Percentiles rank a stretch among this genome's conserved stretches.
Evolutionary conservation across 176 grass and related monocot species (phyloP).

Genomic region (Zea mays): Zm-B73-REFERENCE-NAM-5.0 NC_050098.1:175077501-175078000

Average conservation of each 20-base stretch:
- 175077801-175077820: constrained; percentile 7
- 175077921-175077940: background rate
- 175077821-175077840: constrained; percentile 18
- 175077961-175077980: background rate
- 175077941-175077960: background rate
- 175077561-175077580: constrained; percentile 98
- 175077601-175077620: background rate
- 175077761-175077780: constrained; percentile 13
- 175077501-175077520: background rate
- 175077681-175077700: constrained; percentile 98
- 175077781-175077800: background rate
- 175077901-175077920: constrained; percentile 5
- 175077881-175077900: constrained; percentile 6
- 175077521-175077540: constrained; percentile 88
- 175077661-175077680: constrained; percentile 76
- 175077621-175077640: constrained; percentile 6
- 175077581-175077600: constrained; percentile 24
- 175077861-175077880: background rate
- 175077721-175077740: constrained; percentile 73
- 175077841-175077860: background rate
- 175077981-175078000: background rate
- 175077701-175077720: constrained; percentile 81
- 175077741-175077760: constrained; percentile 24
- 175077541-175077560: constrained; percentile 99
- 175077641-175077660: background rate